Evolutionary conservation across 169 alveolate genomes (phyloP), one percentile per base, ranked within the genome.

Genomic region (Plasmodium chabaudi): DNA sequence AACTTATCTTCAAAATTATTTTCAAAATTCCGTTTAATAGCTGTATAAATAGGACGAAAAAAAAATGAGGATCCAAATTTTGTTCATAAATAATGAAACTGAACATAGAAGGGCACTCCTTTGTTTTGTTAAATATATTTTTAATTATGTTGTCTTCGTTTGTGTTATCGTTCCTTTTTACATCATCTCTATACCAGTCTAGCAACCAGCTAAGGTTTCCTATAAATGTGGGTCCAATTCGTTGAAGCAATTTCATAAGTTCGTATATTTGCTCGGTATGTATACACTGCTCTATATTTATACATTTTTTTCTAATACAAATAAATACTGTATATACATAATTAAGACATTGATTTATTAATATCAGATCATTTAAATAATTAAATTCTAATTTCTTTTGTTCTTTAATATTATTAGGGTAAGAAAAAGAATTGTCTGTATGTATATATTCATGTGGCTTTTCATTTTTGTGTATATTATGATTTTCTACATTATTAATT

Each of bases 21-120:
- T 12, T 34, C 34, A 71, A 71, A 71, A 71, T 47, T 1, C 9
- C 19, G 17, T 75, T 61, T 25, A 75, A 3, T 1, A 75, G 23
- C 34, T 75, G 88, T 67, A 75, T 67, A 13, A 47, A 67, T 23
- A 75, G 51, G 42, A 75, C 53, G 42, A 75, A 75, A 57, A 75
- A 75, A 23, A 61, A 64, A 49, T 75, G 65, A 27, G 17, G 47
- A 25, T 75, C 68, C 10, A 44, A 13, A 46, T 49, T 23, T 15
- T 75, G 23, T 21, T 63, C 64, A 68, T 75, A 75, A 61, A 75
- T 75, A 34, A 63, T 39, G 70, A 44, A 75, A 57, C 17, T 63
- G 70, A 75, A 75, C 5, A 74, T 73, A 23, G 61, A 19, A 39
- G 88, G 88, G n/a, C 72, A 64, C 0, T 56, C 64, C 71, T 13